Conservation (phyloP, 1,139 yeast species). For the Debaryomyces nepalensis region DNA sequence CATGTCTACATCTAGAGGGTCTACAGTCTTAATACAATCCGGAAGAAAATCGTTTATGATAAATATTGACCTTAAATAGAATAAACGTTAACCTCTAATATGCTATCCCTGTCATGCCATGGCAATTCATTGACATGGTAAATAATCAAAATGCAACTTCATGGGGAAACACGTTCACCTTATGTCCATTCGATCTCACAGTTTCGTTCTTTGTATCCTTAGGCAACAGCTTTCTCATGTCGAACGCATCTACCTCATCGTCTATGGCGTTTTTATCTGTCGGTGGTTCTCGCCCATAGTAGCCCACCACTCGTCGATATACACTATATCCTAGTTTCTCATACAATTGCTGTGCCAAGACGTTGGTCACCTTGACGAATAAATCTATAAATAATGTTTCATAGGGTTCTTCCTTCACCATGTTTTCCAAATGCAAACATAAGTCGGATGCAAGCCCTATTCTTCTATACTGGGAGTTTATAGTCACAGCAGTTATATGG, state of each 20-base stretch:
- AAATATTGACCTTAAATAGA: no score
- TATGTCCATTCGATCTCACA: constrained; percentile 61
- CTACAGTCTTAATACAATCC: no score
- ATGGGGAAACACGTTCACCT: constrained; percentile 61
- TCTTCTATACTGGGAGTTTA: constrained; percentile 80
- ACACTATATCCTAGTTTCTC: constrained; percentile 86
- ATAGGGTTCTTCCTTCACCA: constrained; percentile 69
- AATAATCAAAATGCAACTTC: constrained; percentile 61
- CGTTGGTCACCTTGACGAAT: constrained; percentile 86
- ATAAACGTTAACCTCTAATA: no score
- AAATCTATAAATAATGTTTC: constrained; percentile 85
- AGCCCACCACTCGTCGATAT: constrained; percentile 86
- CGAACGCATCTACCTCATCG: constrained; percentile 86
- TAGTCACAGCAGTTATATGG: constrained; percentile 95
- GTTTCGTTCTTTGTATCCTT: constrained; percentile 57
- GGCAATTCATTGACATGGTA: no score
- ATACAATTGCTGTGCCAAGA: constrained; percentile 78
- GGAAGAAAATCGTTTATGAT: no score
- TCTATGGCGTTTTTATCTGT: constrained; percentile 49
- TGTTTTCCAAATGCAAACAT: constrained; percentile 72
- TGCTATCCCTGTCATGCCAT: no score
- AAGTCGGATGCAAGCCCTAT: constrained; percentile 82
- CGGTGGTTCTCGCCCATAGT: constrained; percentile 64
- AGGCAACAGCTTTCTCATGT: constrained; percentile 71
- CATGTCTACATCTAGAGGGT: no score